Base-by-base conservation (phyloP, 2,329 filamentous ascomycete genomes). In the Mycosphaerella arachidis region DNA sequence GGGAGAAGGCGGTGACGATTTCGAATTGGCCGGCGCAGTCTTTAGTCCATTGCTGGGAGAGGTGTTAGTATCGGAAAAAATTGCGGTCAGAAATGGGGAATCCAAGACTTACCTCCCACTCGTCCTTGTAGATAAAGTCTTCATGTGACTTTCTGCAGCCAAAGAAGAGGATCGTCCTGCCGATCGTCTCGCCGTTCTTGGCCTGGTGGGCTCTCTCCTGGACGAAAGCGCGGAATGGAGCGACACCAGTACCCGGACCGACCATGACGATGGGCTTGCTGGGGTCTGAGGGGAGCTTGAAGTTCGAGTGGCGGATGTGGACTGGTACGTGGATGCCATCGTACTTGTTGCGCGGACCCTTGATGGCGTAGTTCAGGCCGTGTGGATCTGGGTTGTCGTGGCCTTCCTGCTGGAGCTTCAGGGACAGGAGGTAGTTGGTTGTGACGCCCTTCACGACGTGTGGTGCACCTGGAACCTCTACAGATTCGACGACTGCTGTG, bases 221-320 rank as follows among this genome's bases (percentile, higher is more conserved):
- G 9, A 99, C 83, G 74, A 99, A 99, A 6, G 84, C 94, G 67
- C 94, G 88, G 86, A 99, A 97, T 18, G 94, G 94, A 29, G 94
- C 94, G 57, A 97, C 92, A 81, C 94, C 94, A 56, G 94, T 97
- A 73, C 94, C 94, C 12, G 94, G 94, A 27, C 94, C 94, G 68
- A 97, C 86, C 87, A 97, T 92, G 75, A 99, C 96, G 69, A 99
- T 81, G 31, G 94, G 94, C 78, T 95, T 96, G 53, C 89, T 86
- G 4, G 94, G 92, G 71, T 99, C 92, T 16, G 94, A 97, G 8
- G 94, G 94, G 31, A 99, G 85, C 81, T 97, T 97, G 85, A 99
- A 99, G 81, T 97, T 99, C 66, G 94, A 97, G 79, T 97, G 93
- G 66, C 94, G 91, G 61, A 99, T 87, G 73, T 99, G 94, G 13